phyloP scores from a whole-genome alignment of 108 stramenopile genomes.

The Cyclostephanos tholiformis region DNA sequence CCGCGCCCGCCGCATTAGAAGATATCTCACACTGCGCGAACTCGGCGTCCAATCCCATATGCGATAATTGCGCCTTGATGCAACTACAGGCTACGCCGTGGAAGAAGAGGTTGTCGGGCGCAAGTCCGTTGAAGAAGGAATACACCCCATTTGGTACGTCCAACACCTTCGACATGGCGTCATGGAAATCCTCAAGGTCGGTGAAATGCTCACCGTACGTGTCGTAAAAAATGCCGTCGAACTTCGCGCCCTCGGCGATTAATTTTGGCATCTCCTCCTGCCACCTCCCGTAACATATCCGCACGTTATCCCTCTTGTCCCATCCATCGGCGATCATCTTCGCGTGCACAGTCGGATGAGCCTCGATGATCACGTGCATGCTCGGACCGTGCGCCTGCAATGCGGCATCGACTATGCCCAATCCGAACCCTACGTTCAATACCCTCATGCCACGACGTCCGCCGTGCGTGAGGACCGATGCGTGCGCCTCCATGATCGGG shows the following conservation, averaged over 20 bases:
- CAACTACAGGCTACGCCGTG: slow-evolving; percentile 91
- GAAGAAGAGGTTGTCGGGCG: slow-evolving; percentile 95
- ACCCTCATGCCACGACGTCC: slow-evolving; percentile 52
- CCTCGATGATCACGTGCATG: slow-evolving; percentile 86
- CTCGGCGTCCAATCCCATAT: slow-evolving; percentile 76
- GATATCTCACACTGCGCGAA: slow-evolving; percentile 84
- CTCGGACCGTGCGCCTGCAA: slow-evolving; percentile 67
- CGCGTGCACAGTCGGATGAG: slow-evolving; percentile 87
- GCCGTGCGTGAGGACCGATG: slow-evolving; percentile 60
- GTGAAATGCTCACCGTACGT: slow-evolving; percentile 92
- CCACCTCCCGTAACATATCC: slow-evolving; percentile 85
- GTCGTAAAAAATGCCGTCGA: slow-evolving; percentile 94
- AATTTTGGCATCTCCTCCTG: slow-evolving; percentile 82
- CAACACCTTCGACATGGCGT: slow-evolving; percentile 53
- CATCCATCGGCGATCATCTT: slow-evolving; percentile 83
- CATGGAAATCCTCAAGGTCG: slow-evolving; percentile 92
- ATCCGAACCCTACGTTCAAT: slow-evolving; percentile 91
- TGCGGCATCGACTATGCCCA: slow-evolving; percentile 90
- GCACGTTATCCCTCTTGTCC: slow-evolving; percentile 79
- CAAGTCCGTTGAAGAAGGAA: slow-evolving; percentile 93
- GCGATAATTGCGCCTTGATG: slow-evolving; percentile 75
- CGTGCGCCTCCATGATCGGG: slow-evolving; percentile 93
- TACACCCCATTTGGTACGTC: slow-evolving; percentile 80
- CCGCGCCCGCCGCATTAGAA: slow-evolving; percentile 57
- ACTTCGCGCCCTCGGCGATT: slow-evolving; percentile 50